These are phyloP conservation scores for Agastache rugosa DNA, from an alignment of 257 asterid species.

Conservation along the genomic window DNA sequence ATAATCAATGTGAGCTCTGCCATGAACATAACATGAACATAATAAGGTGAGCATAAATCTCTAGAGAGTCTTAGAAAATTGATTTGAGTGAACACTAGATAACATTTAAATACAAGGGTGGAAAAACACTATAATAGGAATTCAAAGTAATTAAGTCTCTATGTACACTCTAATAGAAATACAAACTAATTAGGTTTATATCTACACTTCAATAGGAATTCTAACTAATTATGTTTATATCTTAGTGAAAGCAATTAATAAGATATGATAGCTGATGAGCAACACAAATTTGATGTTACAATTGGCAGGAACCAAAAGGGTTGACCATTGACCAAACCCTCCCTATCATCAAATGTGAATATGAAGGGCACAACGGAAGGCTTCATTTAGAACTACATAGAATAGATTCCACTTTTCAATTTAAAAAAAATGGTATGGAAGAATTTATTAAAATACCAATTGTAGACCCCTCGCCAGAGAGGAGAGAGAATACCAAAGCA, in stretches of 20 bases:
- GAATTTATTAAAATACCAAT: conserved; percentile 24
- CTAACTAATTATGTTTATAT: not conserved
- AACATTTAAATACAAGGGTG: conserved; percentile 19
- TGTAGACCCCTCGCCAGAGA: not conserved
- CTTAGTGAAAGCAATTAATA: conserved; percentile 1
- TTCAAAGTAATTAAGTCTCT: not conserved
- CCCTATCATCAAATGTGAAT: conserved; percentile 5
- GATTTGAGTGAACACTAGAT: not conserved
- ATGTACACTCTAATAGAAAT: not conserved
- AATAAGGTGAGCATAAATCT: conserved; percentile 32
- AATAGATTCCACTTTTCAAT: not conserved
- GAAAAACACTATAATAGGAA: not conserved
- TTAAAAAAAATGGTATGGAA: not conserved
- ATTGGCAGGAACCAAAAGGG: conserved; percentile 9
- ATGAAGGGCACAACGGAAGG: conserved; percentile 26
- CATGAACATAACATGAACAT: too few relatives aligned
- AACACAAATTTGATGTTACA: conserved; percentile 2
- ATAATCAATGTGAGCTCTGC: not conserved
- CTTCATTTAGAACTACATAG: not conserved
- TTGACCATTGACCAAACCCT: not conserved
- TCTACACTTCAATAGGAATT: not conserved
- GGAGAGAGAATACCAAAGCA: not conserved
- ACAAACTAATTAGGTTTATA: not conserved
- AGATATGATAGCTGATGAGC: not conserved
- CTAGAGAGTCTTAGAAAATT: conserved; percentile 21